Evolutionary conservation across 2,329 filamentous ascomycete genomes (phyloP), one percentile per base, ranked within the genome.

Genomic region (Xylaria sp.): DNA sequence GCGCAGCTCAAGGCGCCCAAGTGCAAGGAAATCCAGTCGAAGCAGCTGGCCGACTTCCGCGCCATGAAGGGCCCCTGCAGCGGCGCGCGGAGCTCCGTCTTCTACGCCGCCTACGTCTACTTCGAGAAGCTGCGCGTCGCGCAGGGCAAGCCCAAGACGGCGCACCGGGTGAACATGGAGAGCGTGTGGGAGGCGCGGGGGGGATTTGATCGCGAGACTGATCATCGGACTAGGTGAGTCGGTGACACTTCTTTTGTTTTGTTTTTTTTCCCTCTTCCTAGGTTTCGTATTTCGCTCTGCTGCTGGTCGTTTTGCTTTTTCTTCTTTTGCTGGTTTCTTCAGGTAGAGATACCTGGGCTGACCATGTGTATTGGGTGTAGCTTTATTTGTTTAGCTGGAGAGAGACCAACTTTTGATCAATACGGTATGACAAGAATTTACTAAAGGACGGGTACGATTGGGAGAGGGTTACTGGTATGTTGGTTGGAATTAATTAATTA

Each of bases 71-170:
- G 87, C 0, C 69, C 84, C 0, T 77, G 74, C 18, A 76, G 79
- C 0, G 86, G 88, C 0, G 84, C 83, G 48, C 83, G 80, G 1
- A 83, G 78, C 56, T 70, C 72, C 8, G 78, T 86, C 2, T 89
- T 84, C 73, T 89, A 90, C 72, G 82, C 82, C 9, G 82, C 82
- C 0, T 90, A 89, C 76, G 83, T 88, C 31, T 88, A 84, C 75
- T 90, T 90, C 72, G 87, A 90, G 80, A 89, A 90, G 80, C 66
- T 86, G 71, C 79, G 86, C 18, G 78, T 89, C 65, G 81, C 81
- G 71, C 81, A 86, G 71, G 79, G 80, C 0, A 88, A 86, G 78
- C 80, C 83, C 20, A 89, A 89, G 81, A 82, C 76, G 25, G 82
- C 83, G 70, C 82, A 85, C 73, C 77, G 86, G 13, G 48, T 80